Evolutionary conservation across 306 rosid species (phyloP).

Genomic region (Quercus glauca): DNA sequence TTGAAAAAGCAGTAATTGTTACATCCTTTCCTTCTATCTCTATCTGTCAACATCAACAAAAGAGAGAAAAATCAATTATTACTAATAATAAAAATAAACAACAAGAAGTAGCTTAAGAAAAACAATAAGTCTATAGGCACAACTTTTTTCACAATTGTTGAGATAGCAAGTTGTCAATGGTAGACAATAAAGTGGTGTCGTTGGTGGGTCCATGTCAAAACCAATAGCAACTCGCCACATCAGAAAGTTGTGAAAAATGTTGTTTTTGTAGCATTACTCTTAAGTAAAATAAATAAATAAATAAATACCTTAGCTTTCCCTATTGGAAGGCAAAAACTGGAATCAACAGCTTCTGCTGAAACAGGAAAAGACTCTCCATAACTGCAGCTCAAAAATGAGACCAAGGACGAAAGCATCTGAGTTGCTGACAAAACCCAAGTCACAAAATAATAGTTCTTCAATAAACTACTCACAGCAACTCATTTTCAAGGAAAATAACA

Average conservation of each 20-base stretch:
- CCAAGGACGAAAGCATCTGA: too few relatives aligned
- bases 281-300: background rate
- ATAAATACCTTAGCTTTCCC: slow-evolving; percentile 95
- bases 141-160: too few relatives aligned
- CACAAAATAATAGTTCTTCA: slow-evolving; percentile 5
- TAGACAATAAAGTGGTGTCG: too few relatives aligned
- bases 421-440: background rate
- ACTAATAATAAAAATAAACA: too few relatives aligned
- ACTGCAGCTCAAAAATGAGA: slow-evolving; percentile 39
- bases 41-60: slow-evolving; percentile 45
- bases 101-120: too few relatives aligned
- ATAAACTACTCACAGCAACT: slow-evolving; percentile 70
- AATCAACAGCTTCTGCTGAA: slow-evolving; percentile 93
- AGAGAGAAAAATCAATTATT: background rate
- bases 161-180: too few relatives aligned
- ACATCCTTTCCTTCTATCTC: slow-evolving; percentile 99
- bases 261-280: background rate
- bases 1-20: slow-evolving; percentile 91
- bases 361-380: slow-evolving; percentile 96
- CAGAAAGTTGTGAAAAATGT: slow-evolving; percentile 7
- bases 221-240: too few relatives aligned
- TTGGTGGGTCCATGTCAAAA: too few relatives aligned
- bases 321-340: slow-evolving; percentile 92
- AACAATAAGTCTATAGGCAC: too few relatives aligned
- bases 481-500: slow-evolving; percentile 97